Evolutionary conservation across 1,139 yeast species (phyloP).

Genomic region (Maudiozyma humilis): DNA sequence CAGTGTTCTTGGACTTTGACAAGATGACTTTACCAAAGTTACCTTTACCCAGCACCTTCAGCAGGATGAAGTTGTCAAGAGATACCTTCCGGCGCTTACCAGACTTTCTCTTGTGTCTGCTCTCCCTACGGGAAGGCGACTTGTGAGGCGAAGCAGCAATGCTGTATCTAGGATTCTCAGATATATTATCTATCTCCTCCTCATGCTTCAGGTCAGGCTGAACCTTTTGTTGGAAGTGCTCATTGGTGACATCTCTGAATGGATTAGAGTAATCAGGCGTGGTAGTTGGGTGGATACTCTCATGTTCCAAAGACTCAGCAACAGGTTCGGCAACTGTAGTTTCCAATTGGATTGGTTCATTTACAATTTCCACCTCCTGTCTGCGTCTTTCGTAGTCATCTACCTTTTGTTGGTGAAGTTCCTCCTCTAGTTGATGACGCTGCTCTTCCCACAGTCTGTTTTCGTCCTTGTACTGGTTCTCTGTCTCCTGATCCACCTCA

Average conservation of each 20-base stretch:
- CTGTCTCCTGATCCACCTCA: neutral
- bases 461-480: constrained; percentile 9
- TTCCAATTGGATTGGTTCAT: constrained; percentile 5
- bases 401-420: constrained; percentile 12
- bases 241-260: constrained; percentile 24
- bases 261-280: constrained; percentile 20
- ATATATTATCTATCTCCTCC: neutral
- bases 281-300: neutral
- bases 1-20: constrained; percentile 76
- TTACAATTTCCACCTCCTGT: neutral
- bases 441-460: constrained; percentile 17
- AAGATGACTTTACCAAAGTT: constrained; percentile 96
- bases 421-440: constrained; percentile 20
- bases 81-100: constrained; percentile 58
- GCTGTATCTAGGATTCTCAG: constrained; percentile 1
- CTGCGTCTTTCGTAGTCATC: constrained; percentile 4
- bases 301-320: neutral
- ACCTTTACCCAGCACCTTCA: constrained; percentile 94
- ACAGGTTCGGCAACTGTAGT: neutral
- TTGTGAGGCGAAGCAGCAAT: constrained; percentile 18
- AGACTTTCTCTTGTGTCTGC: constrained; percentile 22
- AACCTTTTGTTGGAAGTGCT: constrained; percentile 15
- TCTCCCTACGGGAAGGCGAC: constrained; percentile 11
- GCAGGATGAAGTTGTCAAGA: constrained; percentile 84
- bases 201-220: constrained; percentile 5